Conservation (phyloP, 768 basidiomycete species). For the Cystobasidium onofrii region DNA sequence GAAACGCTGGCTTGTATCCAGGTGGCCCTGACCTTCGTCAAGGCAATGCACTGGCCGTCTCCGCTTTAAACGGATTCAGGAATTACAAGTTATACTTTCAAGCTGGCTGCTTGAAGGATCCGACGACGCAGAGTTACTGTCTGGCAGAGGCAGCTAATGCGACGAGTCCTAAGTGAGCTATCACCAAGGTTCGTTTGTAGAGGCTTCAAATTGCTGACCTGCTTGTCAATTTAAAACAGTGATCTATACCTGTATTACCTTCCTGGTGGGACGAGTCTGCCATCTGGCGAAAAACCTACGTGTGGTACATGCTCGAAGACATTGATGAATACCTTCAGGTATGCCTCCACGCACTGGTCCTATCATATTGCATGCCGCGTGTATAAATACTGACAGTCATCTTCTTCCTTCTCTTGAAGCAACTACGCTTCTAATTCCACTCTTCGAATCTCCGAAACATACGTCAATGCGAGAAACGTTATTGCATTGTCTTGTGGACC, state of each 20-base stretch:
- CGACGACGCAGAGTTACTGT: constrained; percentile 46
- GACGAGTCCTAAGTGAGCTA: constrained; percentile 3
- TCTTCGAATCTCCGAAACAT: constrained; percentile 36
- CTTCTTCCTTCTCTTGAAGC: background rate
- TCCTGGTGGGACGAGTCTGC: constrained; percentile 36
- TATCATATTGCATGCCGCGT: too few relatives aligned
- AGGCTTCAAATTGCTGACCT: background rate
- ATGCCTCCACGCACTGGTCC: too few relatives aligned
- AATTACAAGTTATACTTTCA: constrained; percentile 59
- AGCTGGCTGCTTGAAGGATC: constrained; percentile 57
- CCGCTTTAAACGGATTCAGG: constrained; percentile 59
- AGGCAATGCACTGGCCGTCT: constrained; percentile 52
- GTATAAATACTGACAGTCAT: background rate
- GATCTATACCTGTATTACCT: constrained; percentile 39
- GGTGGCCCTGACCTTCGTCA: constrained; percentile 52
- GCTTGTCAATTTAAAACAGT: background rate
- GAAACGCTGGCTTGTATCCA: background rate
- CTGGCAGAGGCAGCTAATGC: constrained; percentile 37
- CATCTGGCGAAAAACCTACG: constrained; percentile 31
- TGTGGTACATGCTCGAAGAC: constrained; percentile 35
- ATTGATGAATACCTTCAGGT: constrained; percentile 34
- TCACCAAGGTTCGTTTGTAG: background rate
- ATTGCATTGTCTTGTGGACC: constrained; percentile 35
- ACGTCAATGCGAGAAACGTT: constrained; percentile 31
- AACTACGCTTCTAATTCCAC: constrained; percentile 36